Conservation (phyloP, 305 asterid genomes). For the Fraxinus sp. region DNA sequence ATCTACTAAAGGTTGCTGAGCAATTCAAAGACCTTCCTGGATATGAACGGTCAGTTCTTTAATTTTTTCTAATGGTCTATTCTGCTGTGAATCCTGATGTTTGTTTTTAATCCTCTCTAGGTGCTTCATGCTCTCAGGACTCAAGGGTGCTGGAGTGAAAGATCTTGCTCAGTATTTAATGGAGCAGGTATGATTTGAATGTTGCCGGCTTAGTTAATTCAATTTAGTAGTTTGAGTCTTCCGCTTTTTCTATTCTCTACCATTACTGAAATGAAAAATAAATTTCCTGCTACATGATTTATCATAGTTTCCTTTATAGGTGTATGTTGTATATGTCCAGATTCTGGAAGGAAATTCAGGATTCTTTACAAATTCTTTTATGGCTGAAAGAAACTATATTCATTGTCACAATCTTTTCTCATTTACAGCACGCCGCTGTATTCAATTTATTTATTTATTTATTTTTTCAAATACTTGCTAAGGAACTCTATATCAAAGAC, state of each 20-base stretch:
- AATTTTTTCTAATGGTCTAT: conserved; percentile 12
- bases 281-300: neutral
- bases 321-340: neutral
- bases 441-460: neutral
- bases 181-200: conserved; percentile 55
- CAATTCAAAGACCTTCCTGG: conserved; percentile 86
- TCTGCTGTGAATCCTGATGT: conserved; percentile 29
- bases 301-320: neutral
- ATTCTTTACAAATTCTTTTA: neutral
- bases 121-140: conserved; percentile 81
- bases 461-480: neutral
- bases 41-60: conserved; percentile 62
- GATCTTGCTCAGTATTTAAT: conserved; percentile 65
- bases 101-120: conserved; percentile 38
- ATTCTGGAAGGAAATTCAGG: neutral
- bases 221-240: neutral
- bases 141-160: conserved; percentile 87
- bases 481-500: neutral
- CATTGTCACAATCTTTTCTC: neutral
- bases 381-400: neutral
- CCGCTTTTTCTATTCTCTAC: neutral
- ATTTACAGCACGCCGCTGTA: neutral
- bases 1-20: conserved; percentile 62
- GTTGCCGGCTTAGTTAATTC: neutral
- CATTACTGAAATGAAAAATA: neutral